Conservation (phyloP, 2,329 filamentous ascomycete genomes). For the Verticillium albo-atrum region DNA sequence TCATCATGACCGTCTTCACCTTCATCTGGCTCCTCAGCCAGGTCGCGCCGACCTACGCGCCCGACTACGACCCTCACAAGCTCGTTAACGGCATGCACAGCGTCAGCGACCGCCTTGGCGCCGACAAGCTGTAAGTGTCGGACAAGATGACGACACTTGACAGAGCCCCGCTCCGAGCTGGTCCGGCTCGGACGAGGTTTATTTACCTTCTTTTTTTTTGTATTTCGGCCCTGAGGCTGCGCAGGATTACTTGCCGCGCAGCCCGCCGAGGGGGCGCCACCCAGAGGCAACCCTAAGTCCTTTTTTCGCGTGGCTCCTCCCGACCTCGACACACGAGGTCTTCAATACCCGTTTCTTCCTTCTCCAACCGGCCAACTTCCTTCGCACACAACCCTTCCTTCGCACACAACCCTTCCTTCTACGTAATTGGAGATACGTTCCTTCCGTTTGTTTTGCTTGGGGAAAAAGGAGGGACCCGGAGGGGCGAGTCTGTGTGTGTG, state of each 20-base stretch:
- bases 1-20: constrained; percentile 56
- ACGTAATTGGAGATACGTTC: not conserved
- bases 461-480: not conserved
- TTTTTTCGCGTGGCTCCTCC: not conserved
- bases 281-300: not conserved
- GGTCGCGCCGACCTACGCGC: constrained; percentile 56
- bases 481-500: too few species aligned
- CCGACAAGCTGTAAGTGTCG: not conserved
- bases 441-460: not conserved
- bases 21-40: constrained; percentile 69
- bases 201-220: not conserved
- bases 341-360: not conserved
- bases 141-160: not conserved
- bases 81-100: constrained; percentile 43
- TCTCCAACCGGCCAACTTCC: not conserved
- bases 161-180: not conserved
- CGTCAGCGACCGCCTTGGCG: constrained; percentile 5
- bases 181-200: not conserved
- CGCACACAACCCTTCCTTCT: not conserved
- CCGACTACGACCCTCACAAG: constrained; percentile 48
- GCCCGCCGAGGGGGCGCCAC: not conserved
- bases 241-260: not conserved
- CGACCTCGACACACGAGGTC: not conserved
- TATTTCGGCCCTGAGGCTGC: not conserved
- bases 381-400: not conserved